These are phyloP conservation scores for Trypethelium eluteriae DNA, from an alignment of 495 filamentous ascomycete genomes.

Conservation along the genomic window DNA sequence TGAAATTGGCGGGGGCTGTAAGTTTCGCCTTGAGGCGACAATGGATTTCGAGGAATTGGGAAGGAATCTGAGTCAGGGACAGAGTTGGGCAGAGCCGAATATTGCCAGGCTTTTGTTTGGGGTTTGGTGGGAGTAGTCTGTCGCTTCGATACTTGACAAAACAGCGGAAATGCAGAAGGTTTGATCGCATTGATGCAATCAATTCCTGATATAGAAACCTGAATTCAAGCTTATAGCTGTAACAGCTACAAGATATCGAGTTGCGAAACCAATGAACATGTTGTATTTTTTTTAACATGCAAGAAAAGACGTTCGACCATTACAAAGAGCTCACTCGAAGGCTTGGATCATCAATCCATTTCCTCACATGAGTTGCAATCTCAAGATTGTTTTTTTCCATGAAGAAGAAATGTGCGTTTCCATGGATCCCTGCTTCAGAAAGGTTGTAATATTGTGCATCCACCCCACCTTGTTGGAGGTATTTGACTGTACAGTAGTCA, in stretches of 20 bases:
- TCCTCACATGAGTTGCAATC: conserved; percentile 13
- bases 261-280: neutral
- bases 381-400: conserved; percentile 53
- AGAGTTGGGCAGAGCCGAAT: neutral
- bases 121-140: neutral
- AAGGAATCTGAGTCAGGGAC: neutral
- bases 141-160: neutral
- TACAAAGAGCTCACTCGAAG: neutral
- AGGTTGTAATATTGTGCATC: conserved; percentile 41
- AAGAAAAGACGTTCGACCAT: neutral
- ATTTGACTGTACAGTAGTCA: conserved; percentile 50
- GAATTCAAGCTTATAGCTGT: too few relatives aligned
- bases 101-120: neutral
- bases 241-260: neutral
- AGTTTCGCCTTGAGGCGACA: neutral
- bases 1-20: neutral
- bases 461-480: conserved; percentile 50
- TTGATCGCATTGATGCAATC: neutral
- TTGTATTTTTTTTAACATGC: neutral
- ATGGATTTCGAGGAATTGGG: neutral
- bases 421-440: conserved; percentile 41
- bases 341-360: neutral
- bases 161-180: neutral
- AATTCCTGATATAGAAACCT: too few relatives aligned
- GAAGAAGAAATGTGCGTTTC: conserved; percentile 55